A percentile compares a stretch with the other conserved stretches of the same genome.
These are phyloP conservation scores for Suhomyces vadensis DNA, from an alignment of 805 yeast genomes.

Conservation along the genomic window DNA sequence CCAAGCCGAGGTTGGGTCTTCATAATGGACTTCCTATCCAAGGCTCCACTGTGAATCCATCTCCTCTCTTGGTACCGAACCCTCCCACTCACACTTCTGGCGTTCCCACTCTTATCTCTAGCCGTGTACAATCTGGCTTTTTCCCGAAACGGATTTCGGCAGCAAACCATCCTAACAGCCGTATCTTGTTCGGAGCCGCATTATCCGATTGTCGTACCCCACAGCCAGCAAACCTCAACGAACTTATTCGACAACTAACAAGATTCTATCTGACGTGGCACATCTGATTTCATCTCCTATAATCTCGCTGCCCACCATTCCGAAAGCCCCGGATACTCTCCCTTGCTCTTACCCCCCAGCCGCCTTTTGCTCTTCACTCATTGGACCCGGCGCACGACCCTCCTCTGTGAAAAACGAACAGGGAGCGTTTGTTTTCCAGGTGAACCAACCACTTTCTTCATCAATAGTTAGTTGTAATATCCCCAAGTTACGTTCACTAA, in stretches of 20 bases:
- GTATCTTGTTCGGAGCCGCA: background rate
- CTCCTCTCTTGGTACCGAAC: too few relatives aligned
- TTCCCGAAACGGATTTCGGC: background rate
- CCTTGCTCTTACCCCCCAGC: background rate
- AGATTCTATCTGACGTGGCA: too few relatives aligned
- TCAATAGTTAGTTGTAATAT: background rate
- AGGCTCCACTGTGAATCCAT: too few relatives aligned
- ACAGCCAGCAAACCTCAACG: too few relatives aligned
- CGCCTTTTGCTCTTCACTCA: conserved; percentile 1
- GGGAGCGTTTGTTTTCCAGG: conserved; percentile 4
- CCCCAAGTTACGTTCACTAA: background rate
- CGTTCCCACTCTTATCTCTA: background rate
- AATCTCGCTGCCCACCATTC: background rate
- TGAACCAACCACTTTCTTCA: background rate
- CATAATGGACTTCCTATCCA: background rate
- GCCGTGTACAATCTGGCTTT: background rate
- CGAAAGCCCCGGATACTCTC: too few relatives aligned
- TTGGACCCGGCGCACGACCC: conserved; percentile 4
- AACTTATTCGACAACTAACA: too few relatives aligned
- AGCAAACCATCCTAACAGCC: background rate
- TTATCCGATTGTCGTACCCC: background rate
- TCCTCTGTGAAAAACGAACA: conserved; percentile 6
- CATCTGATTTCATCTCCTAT: background rate
- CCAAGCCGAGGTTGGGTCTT: background rate
- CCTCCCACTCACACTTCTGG: too few relatives aligned